Evolutionary conservation across 192 early-diverging fungal species (phyloP).

Genomic region (Rhizophagus prolifer): DNA sequence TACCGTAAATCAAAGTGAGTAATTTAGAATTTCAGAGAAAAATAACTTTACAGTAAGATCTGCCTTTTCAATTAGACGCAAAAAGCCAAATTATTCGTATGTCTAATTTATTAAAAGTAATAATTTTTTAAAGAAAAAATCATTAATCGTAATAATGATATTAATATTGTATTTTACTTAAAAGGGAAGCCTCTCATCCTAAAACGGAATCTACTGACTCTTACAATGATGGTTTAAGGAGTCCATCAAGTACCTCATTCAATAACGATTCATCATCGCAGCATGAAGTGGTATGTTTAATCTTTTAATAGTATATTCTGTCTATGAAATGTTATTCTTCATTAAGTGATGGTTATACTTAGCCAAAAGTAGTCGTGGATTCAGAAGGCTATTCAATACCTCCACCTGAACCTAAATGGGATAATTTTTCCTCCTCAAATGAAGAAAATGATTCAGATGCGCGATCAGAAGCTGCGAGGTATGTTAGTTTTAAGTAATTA

Average conservation of each 20-base stretch:
- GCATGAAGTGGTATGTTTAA: not conserved
- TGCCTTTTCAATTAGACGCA: not conserved
- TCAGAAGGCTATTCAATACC: conserved; percentile 55
- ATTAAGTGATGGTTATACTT: not conserved
- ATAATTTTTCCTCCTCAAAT: conserved; percentile 27
- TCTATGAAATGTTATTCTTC: not conserved
- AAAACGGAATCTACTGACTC: not conserved
- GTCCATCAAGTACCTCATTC: not conserved
- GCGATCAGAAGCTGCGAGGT: conserved; percentile 40
- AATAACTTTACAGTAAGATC: not conserved
- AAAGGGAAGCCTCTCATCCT: not conserved
- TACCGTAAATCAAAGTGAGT: not conserved
- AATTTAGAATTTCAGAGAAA: not conserved
- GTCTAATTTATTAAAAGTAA: not conserved
- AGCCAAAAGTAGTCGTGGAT: conserved; percentile 45
- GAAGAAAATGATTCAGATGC: conserved; percentile 43
- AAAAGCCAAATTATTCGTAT: not conserved
- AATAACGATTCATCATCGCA: not conserved
- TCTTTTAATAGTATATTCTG: not conserved
- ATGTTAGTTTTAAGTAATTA: not conserved
- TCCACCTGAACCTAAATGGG: conserved; percentile 46
- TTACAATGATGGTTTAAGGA: not conserved
- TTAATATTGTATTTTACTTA: not conserved
- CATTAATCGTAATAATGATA: not conserved
- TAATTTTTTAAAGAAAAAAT: not conserved